Conservation (phyloP, 257 asterid genomes). For the Penstemon davidsonii region DNA sequence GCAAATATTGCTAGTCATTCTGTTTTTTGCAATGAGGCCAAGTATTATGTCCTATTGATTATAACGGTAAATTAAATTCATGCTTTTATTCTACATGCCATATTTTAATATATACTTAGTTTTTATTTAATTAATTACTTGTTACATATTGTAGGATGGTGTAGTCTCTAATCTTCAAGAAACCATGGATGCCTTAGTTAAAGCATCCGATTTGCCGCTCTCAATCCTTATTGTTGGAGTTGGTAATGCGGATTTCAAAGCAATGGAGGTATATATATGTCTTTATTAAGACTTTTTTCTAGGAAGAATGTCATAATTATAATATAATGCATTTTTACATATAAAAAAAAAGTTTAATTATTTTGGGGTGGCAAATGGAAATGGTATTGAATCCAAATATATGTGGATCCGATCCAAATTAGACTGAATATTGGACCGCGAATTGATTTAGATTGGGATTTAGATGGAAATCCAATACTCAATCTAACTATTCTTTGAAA, state of each 20-base stretch:
- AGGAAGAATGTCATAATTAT: background rate
- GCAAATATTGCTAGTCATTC: conserved; percentile 67
- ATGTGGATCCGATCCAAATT: too few relatives aligned
- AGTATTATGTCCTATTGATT: conserved; percentile 65
- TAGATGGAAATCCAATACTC: too few relatives aligned
- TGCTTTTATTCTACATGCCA: background rate
- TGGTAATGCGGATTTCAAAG: conserved; percentile 72
- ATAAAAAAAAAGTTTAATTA: too few relatives aligned
- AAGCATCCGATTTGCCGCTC: conserved; percentile 78
- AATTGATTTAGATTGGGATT: too few relatives aligned
- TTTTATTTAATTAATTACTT: background rate
- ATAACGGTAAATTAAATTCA: conserved; percentile 48
- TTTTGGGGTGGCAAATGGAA: too few relatives aligned
- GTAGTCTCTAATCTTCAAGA: conserved; percentile 68
- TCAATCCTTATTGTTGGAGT: conserved; percentile 80
- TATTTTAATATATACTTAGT: background rate
- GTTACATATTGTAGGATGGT: conserved; percentile 54
- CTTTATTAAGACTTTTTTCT: background rate
- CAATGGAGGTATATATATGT: conserved; percentile 59
- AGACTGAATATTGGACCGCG: too few relatives aligned
- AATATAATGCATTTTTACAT: too few relatives aligned
- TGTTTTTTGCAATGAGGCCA: conserved; percentile 46
- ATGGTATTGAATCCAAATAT: too few relatives aligned
- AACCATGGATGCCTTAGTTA: conserved; percentile 60
- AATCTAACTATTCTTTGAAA: too few relatives aligned